phyloP scores from a whole-genome alignment of 1,139 yeast species.

The Protomyces arabidopsidicola region DNA sequence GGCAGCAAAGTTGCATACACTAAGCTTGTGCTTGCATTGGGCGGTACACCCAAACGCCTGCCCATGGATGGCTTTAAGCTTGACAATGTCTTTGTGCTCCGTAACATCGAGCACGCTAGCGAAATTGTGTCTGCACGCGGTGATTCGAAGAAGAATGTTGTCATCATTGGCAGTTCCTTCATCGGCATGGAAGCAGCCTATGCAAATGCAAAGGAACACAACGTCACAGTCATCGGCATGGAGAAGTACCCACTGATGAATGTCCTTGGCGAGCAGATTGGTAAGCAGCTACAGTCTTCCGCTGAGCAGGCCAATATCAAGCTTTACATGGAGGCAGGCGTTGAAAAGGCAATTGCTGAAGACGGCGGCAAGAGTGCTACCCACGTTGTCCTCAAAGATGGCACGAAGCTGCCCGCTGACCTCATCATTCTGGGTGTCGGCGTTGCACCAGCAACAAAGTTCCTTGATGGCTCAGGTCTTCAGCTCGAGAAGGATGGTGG shows the following conservation, averaged over 20 bases:
- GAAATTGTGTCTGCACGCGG: slow-evolving; percentile 27
- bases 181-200: slow-evolving; percentile 31
- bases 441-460: slow-evolving; percentile 29
- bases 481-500: slow-evolving; percentile 30
- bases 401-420: slow-evolving; percentile 28
- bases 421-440: slow-evolving; percentile 30
- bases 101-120: slow-evolving; percentile 25
- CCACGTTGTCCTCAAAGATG: slow-evolving; percentile 28
- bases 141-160: slow-evolving; percentile 28
- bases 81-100: slow-evolving; percentile 28
- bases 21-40: slow-evolving; percentile 29
- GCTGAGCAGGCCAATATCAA: slow-evolving; percentile 27
- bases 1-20: slow-evolving; percentile 19
- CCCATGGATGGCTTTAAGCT: slow-evolving; percentile 30
- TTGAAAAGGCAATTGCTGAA: slow-evolving; percentile 27
- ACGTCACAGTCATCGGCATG: slow-evolving; percentile 29
- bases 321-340: slow-evolving; percentile 28
- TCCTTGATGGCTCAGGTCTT: slow-evolving; percentile 23
- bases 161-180: slow-evolving; percentile 30
- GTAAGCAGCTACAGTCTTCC: slow-evolving; percentile 20
- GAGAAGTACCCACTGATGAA: slow-evolving; percentile 27
- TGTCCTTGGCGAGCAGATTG: slow-evolving; percentile 27
- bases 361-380: slow-evolving; percentile 19
- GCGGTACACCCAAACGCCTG: slow-evolving; percentile 29
- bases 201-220: slow-evolving; percentile 27